These are phyloP conservation scores for Diaporthe sp. DNA, from an alignment of 2,329 filamentous ascomycete species.

Conservation along the genomic window DNA sequence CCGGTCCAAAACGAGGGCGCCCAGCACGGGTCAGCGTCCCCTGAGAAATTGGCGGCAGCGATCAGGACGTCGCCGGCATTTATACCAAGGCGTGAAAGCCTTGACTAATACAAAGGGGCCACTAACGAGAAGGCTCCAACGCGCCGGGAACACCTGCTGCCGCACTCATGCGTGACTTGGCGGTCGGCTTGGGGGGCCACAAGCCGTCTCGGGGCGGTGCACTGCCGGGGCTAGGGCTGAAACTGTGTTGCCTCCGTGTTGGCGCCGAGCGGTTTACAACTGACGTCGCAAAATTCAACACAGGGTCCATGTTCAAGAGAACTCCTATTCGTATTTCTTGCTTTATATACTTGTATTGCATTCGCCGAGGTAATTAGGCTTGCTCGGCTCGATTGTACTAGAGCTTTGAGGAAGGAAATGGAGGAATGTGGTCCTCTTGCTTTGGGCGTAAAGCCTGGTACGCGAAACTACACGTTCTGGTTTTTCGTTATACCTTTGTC, in stretches of 20 bases:
- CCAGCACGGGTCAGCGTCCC: slow-evolving; percentile 4
- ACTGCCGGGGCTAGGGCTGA: slow-evolving; percentile 16
- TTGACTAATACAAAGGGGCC: slow-evolving; percentile 17
- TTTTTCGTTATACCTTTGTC: too few relatives aligned
- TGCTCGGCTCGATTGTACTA: too few relatives aligned
- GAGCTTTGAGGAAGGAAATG: too few relatives aligned
- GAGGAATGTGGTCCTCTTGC: too few relatives aligned
- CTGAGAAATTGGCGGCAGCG: slow-evolving; percentile 27
- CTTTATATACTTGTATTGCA: background rate
- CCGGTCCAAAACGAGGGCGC: slow-evolving; percentile 12
- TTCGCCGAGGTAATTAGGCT: background rate
- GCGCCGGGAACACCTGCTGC: slow-evolving; percentile 2
- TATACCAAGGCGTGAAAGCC: slow-evolving; percentile 19
- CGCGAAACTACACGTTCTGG: too few relatives aligned
- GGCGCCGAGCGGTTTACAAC: background rate
- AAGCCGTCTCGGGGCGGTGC: slow-evolving; percentile 13
- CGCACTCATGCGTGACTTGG: slow-evolving; percentile 21
- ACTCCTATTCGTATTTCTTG: background rate
- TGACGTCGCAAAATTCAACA: background rate
- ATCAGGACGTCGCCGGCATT: slow-evolving; percentile 22
- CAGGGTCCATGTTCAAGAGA: background rate
- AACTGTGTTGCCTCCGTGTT: slow-evolving; percentile 7
- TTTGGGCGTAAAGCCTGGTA: too few relatives aligned
- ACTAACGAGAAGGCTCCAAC: background rate
- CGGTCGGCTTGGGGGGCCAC: slow-evolving; percentile 5